Conservation (phyloP, 768 basidiomycete genomes). For the Lactarius akahatsu region DNA sequence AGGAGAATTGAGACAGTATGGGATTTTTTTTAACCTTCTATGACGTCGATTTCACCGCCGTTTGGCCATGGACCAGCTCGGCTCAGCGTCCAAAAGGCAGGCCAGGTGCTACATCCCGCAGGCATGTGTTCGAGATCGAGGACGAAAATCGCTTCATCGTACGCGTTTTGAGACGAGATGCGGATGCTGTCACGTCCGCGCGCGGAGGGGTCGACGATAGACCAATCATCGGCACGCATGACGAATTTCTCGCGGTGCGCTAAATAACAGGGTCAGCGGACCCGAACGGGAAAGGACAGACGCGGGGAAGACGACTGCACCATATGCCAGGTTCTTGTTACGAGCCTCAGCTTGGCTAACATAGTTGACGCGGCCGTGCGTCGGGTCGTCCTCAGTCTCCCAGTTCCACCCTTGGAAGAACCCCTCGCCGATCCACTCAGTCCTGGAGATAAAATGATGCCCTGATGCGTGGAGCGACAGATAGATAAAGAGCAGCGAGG, state of each 20-base stretch:
- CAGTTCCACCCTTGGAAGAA: constrained; percentile 52
- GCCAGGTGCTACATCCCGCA: constrained; percentile 58
- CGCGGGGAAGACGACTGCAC: constrained; percentile 34
- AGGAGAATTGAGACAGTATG: no score
- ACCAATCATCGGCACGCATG: constrained; percentile 54
- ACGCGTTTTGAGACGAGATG: constrained; percentile 48
- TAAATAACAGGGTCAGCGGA: constrained; percentile 16
- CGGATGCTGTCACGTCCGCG: constrained; percentile 58
- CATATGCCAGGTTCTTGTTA: constrained; percentile 46
- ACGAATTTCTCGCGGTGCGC: constrained; percentile 47
- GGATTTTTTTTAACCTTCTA: constrained; percentile 50
- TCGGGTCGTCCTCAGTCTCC: constrained; percentile 55
- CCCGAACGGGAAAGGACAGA: background rate
- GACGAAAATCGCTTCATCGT: constrained; percentile 48
- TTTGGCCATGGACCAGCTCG: constrained; percentile 53
- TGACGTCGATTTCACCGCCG: constrained; percentile 60
- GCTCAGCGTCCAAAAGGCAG: constrained; percentile 62
- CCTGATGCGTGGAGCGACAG: constrained; percentile 11
- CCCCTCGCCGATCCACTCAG: constrained; percentile 36
- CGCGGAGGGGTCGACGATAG: constrained; percentile 38
- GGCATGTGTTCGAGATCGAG: constrained; percentile 63
- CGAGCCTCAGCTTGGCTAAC: constrained; percentile 46
- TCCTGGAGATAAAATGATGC: constrained; percentile 21
- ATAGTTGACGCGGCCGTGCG: constrained; percentile 62
- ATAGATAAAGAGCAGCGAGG: constrained; percentile 18